Base-by-base conservation (phyloP, 2,329 filamentous ascomycete species). In the Aureobasidium zeae region DNA sequence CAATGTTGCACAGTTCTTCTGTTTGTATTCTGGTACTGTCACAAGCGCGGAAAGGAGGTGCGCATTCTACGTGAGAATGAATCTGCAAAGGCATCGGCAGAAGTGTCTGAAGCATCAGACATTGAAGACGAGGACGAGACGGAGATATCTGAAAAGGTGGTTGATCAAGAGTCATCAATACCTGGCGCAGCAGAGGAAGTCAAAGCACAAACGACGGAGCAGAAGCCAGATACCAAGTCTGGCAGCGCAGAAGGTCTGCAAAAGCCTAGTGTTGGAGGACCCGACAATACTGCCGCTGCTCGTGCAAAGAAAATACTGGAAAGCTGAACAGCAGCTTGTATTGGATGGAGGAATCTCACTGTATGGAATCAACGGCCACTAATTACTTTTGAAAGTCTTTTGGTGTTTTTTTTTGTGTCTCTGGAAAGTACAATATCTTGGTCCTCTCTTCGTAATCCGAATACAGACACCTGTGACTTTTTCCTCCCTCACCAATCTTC, bases 11-110 rank as follows among this genome's bases (percentile, higher is more conserved):
- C 37, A 41, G 37, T 96, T 44, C 73, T 96, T 12, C 74, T 98
- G 45, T 91, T 94, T 59, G 86, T 94, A 32, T 80, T 96, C 55
- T 98, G 89, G 88, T 98, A 96, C 66, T 96, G 88, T 66, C 83
- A 96, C 65, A 96, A 96, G 69, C 83, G 91, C 43, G 91, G 91
- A 28, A 79, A 79, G 32, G 89, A 98, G 66, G 80, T 79, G 5
- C 77, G 91, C 38, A 74, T 96, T 10, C 81, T 55, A 2, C 51
- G 51, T 13, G 52, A 53, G 37, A 44, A 44, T 8, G 50, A 47
- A 38, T 26, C 31, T 1, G 25, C 32, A 8, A 30, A 30, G 20
- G 15, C 15, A 2, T 44, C 42, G 1, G 42, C 42, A n/a, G 19
- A 19, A 5, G 20, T 29, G 7, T 37, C 33, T n/a, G 44, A 45